phyloP scores from a whole-genome alignment of 2,329 filamentous ascomycete species.

The Sphaceloma murrayae region DNA sequence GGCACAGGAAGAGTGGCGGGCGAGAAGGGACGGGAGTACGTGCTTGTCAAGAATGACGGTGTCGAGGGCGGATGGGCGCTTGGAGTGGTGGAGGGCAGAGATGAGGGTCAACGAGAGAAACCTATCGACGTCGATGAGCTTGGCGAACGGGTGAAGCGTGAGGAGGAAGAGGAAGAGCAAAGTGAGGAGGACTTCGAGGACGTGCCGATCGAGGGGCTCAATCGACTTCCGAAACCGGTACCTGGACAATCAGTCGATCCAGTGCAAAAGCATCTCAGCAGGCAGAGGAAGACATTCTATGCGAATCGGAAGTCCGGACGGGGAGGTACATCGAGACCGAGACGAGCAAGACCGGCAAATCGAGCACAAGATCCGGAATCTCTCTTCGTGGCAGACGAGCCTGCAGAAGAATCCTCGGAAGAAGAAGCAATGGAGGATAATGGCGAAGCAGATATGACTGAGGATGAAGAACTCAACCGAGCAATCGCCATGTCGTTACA shows the following conservation, averaged over 20 bases:
- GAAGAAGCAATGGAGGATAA: slow-evolving; percentile 29
- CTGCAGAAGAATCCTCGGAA: slow-evolving; percentile 22
- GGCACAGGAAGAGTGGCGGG: slow-evolving; percentile 62
- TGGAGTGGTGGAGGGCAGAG: slow-evolving; percentile 81
- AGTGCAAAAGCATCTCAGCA: slow-evolving; percentile 28
- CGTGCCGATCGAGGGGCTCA: slow-evolving; percentile 81
- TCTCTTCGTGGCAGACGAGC: slow-evolving; percentile 44
- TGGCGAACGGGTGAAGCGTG: slow-evolving; percentile 41
- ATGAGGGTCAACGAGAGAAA: slow-evolving; percentile 66
- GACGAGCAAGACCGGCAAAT: slow-evolving; percentile 20
- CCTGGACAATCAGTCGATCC: slow-evolving; percentile 23
- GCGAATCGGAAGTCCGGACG: slow-evolving; percentile 27
- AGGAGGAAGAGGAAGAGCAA: slow-evolving; percentile 50
- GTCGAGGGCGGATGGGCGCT: slow-evolving; percentile 94
- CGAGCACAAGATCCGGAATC: slow-evolving; percentile 39
- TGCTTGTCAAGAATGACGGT: slow-evolving; percentile 89
- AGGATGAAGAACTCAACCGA: slow-evolving; percentile 66
- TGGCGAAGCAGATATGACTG: slow-evolving; percentile 35
- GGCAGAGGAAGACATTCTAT: slow-evolving; percentile 40
- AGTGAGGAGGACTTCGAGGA: slow-evolving; percentile 83
- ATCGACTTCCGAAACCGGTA: slow-evolving; percentile 60
- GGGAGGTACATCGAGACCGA: slow-evolving; percentile 20
- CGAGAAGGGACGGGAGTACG: slow-evolving; percentile 86
- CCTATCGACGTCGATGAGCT: slow-evolving; percentile 81
- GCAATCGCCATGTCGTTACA: slow-evolving; percentile 79